Evolutionary conservation across 225 moss, liverwort and hornwort genomes (phyloP).

Genomic region (Marchantia paleacea): DNA sequence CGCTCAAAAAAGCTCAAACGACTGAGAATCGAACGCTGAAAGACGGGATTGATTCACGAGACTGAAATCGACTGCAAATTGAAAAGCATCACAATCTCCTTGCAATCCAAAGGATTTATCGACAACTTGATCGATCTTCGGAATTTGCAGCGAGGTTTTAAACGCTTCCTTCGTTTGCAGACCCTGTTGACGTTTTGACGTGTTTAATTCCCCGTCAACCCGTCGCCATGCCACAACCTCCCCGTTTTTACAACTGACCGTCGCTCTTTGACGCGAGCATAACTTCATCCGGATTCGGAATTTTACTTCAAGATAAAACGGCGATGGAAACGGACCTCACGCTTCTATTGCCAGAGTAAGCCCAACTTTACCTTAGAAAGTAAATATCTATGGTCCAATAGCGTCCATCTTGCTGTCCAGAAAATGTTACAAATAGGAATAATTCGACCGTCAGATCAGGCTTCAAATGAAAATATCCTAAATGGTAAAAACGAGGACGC

Average conservation of each 20-base stretch:
- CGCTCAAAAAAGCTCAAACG: conserved; percentile 5
- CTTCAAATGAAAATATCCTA: not conserved
- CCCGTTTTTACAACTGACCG: not conserved
- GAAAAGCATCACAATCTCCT: not conserved
- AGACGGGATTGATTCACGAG: not conserved
- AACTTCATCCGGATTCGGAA: not conserved
- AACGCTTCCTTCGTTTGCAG: conserved; percentile 8
- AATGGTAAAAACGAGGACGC: not conserved
- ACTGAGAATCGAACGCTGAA: not conserved
- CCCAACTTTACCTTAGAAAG: not conserved
- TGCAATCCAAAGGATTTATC: not conserved
- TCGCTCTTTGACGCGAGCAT: not conserved
- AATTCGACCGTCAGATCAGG: not conserved
- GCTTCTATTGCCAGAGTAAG: not conserved
- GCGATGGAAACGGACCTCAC: not conserved
- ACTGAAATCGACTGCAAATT: not conserved
- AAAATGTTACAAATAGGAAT: not conserved
- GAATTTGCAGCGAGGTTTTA: conserved; percentile 1
- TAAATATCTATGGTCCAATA: not conserved
- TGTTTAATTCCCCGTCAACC: not conserved
- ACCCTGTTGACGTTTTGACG: conserved; percentile 6
- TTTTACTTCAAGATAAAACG: not conserved
- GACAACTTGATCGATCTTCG: not conserved
- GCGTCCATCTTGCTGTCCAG: not conserved
- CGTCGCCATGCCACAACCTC: not conserved